phyloP scores from a whole-genome alignment of 192 early-diverging fungal species.

The Coemansia nantahalensis region DNA sequence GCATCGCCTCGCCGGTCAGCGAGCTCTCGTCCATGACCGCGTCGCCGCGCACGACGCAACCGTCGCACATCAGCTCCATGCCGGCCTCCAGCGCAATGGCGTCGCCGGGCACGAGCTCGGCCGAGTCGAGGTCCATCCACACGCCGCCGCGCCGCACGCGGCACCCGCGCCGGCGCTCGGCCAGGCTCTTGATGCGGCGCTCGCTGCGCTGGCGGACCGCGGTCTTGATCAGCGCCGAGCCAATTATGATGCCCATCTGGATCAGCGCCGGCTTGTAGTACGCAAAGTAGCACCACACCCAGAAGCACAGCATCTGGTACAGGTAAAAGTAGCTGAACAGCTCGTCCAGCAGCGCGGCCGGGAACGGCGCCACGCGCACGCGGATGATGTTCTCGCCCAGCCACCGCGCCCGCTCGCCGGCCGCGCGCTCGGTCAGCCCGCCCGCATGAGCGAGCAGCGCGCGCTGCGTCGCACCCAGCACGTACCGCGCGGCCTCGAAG shows the following conservation, averaged over 20 bases:
- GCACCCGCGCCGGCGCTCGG: constrained; percentile 52
- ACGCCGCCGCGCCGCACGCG: constrained; percentile 55
- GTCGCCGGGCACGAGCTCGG: constrained; percentile 70
- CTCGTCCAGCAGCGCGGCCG: constrained; percentile 57
- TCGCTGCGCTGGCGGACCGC: constrained; percentile 53
- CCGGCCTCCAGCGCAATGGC: constrained; percentile 57
- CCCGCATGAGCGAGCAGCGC: constrained; percentile 24
- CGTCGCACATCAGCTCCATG: constrained; percentile 54
- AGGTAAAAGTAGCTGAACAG: constrained; percentile 57
- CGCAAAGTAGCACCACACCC: constrained; percentile 54
- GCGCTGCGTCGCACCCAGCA: constrained; percentile 56
- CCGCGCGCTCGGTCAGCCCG: constrained; percentile 57
- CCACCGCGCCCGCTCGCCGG: constrained; percentile 54
- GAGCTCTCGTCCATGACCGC: constrained; percentile 67
- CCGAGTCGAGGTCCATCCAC: constrained; percentile 54
- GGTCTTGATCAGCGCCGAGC: constrained; percentile 55
- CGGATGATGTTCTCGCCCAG: constrained; percentile 69
- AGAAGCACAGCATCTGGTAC: constrained; percentile 55
- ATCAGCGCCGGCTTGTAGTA: constrained; percentile 59
- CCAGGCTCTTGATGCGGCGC: constrained; percentile 59
- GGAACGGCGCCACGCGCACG: constrained; percentile 59
- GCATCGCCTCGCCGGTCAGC: constrained; percentile 68
- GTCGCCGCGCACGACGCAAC: constrained; percentile 53
- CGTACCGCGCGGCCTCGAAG: constrained; percentile 60
- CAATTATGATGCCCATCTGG: constrained; percentile 53